A percentile compares a stretch with the other conserved stretches of the same genome.
phyloP scores from a whole-genome alignment of 2,329 filamentous ascomycete species.

The Penicillium psychrosexuale region DNA sequence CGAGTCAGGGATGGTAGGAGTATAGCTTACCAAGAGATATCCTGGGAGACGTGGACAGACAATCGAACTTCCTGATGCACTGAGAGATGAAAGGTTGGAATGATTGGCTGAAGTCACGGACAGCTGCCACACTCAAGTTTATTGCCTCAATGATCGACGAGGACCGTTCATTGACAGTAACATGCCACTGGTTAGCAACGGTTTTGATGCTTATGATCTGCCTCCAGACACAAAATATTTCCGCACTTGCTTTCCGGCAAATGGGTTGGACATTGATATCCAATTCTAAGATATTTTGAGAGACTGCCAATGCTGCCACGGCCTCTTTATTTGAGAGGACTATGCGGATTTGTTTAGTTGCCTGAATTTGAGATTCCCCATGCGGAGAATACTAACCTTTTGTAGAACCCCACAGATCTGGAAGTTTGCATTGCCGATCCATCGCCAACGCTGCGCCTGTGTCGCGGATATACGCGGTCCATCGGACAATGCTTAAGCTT shows the following conservation, averaged over 20 bases:
- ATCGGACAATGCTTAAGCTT: conserved; percentile 20
- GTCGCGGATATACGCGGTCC: conserved; percentile 26
- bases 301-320: neutral
- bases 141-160: neutral
- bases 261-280: conserved; percentile 11
- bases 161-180: neutral
- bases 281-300: neutral
- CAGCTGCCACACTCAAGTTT: neutral
- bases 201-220: conserved; percentile 16
- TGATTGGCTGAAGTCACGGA: conserved; percentile 7
- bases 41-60: conserved; percentile 14
- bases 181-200: neutral
- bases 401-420: neutral
- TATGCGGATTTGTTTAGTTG: neutral
- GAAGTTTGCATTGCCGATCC: conserved; percentile 16
- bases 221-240: conserved; percentile 18
- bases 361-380: neutral
- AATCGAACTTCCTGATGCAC: conserved; percentile 7
- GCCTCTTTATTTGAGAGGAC: neutral
- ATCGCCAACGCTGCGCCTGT: conserved; percentile 22
- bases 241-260: conserved; percentile 13
- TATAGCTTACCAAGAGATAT: conserved; percentile 15
- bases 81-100: conserved; percentile 13
- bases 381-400: conserved; percentile 2
- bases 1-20: too few relatives aligned